A percentile compares a stretch with the other conserved stretches of the same genome.
phyloP scores from a whole-genome alignment of 495 filamentous ascomycete genomes.

The Penicillium waksmanii region DNA sequence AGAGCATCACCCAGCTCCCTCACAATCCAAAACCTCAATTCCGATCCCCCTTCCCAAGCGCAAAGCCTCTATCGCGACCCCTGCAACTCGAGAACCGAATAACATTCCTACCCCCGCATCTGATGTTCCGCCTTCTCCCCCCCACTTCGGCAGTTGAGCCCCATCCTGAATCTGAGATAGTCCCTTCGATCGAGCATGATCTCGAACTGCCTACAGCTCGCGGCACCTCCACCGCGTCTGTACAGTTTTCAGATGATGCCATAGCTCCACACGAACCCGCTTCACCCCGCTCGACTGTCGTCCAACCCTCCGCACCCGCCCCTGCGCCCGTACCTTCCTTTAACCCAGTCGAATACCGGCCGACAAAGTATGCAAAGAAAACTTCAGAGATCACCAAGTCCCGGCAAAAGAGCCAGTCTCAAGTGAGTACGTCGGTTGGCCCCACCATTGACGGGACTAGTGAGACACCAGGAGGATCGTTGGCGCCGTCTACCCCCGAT shows the following conservation, averaged over 20 bases:
- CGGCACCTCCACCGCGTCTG: not conserved
- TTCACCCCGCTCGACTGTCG: not conserved
- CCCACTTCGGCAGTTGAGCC: slow-evolving; percentile 16
- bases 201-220: slow-evolving; percentile 2
- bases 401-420: slow-evolving; percentile 11
- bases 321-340: not conserved
- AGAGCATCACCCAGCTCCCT: slow-evolving; percentile 19
- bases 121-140: slow-evolving; percentile 20
- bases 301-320: not conserved
- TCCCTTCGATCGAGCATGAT: slow-evolving; percentile 24
- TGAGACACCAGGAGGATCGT: slow-evolving; percentile 15
- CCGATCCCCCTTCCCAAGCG: slow-evolving; percentile 37
- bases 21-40: slow-evolving; percentile 26
- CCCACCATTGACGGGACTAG: slow-evolving; percentile 17
- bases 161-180: not conserved
- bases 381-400: slow-evolving; percentile 21
- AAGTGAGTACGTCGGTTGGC: slow-evolving; percentile 4
- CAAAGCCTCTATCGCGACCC: slow-evolving; percentile 30
- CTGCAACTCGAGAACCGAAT: not conserved
- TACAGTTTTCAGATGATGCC: not conserved
- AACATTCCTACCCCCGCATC: slow-evolving; percentile 13
- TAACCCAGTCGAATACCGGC: slow-evolving; percentile 5
- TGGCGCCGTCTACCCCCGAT: slow-evolving; percentile 22
- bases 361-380: slow-evolving; percentile 26
- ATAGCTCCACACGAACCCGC: not conserved